phyloP scores from a whole-genome alignment of 805 yeast genomes.

The Lipomyces spencermartinsiae region DNA sequence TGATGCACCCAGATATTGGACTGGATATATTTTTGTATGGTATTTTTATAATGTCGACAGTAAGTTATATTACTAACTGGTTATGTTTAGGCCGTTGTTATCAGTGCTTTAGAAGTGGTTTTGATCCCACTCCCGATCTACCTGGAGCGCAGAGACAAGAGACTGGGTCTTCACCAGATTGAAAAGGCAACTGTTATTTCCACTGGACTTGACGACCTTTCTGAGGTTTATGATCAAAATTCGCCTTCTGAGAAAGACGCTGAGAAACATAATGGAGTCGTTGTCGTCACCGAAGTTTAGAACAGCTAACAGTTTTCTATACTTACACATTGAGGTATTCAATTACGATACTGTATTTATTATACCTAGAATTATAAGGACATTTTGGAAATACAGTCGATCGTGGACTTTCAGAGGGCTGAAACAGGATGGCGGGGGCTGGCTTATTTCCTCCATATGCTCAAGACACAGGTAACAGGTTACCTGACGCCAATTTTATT shows the following conservation, averaged over 20 bases:
- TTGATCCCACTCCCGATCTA: constrained; percentile 27
- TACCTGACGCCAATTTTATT: too few species aligned
- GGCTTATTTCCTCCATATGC: too few species aligned
- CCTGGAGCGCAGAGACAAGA: constrained; percentile 28
- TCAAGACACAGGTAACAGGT: too few species aligned
- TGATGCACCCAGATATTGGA: constrained; percentile 29
- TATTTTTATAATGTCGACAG: constrained; percentile 6
- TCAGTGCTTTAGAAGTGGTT: constrained; percentile 28
- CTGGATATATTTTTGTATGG: constrained; percentile 26
- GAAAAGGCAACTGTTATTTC: background rate
- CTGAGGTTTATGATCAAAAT: background rate
- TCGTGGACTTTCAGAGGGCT: too few species aligned
- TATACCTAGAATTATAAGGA: constrained; percentile 37
- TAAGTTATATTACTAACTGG: background rate
- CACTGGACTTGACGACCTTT: constrained; percentile 46
- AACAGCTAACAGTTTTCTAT: too few species aligned
- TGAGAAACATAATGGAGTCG: background rate
- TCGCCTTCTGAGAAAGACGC: background rate
- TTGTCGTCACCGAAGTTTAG: constrained; percentile 3
- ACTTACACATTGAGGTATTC: background rate
- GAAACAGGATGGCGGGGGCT: too few species aligned
- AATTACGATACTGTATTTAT: too few species aligned
- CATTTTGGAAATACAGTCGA: constrained; percentile 33
- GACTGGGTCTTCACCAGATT: constrained; percentile 22
- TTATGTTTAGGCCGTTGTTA: constrained; percentile 11